phyloP scores from a whole-genome alignment of 2,329 filamentous ascomycete species.

The Emmonsiellopsis sp. region DNA sequence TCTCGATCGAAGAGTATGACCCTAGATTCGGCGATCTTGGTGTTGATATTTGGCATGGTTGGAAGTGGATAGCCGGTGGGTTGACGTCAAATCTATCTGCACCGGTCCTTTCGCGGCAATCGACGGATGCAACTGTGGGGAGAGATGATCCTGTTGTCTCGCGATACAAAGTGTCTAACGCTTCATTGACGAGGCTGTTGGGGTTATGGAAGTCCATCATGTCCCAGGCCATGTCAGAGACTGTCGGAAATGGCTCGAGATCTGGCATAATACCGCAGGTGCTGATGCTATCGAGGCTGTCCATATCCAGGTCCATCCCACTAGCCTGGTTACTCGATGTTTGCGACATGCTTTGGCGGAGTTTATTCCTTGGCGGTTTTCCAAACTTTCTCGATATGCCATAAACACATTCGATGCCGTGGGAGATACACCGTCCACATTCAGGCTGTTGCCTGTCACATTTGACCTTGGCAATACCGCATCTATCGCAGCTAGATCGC shows the following conservation, averaged over 20 bases:
- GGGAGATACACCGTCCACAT: conserved; percentile 19
- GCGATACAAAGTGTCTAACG: too few species aligned
- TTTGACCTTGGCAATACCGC: conserved; percentile 22
- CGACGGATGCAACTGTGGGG: too few species aligned
- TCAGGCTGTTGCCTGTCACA: conserved; percentile 20
- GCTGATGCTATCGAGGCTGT: background rate
- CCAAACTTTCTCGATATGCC: conserved; percentile 18
- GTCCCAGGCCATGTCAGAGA: background rate
- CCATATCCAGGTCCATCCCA: background rate
- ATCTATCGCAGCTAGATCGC: conserved; percentile 21
- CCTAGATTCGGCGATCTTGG: too few species aligned
- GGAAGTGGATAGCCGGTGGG: too few species aligned
- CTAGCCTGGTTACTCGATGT: background rate
- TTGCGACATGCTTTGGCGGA: background rate
- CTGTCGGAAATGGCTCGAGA: too few species aligned
- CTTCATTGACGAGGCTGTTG: too few species aligned
- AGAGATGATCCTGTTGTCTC: too few species aligned
- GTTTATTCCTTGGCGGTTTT: conserved; percentile 12
- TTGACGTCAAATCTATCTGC: too few species aligned
- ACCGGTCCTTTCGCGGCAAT: too few species aligned
- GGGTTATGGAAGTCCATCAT: background rate
- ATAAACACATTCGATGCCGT: conserved; percentile 16
- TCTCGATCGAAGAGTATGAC: too few species aligned
- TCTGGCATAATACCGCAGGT: background rate
- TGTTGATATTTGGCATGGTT: too few species aligned